Conservation (phyloP, 2,329 filamentous ascomycete genomes). For the Sporothrix humicola region DNA sequence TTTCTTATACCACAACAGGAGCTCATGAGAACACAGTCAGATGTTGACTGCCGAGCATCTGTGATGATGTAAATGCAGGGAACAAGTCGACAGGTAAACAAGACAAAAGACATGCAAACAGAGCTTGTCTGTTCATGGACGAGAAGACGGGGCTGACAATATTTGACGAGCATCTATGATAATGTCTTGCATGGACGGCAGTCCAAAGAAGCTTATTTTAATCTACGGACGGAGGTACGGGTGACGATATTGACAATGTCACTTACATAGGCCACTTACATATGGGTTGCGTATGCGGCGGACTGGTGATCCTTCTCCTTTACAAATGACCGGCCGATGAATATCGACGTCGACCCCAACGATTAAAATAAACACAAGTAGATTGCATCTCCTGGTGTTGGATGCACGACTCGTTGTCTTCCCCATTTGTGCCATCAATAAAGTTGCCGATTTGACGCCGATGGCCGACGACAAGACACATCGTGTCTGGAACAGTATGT, state of each 20-base stretch:
- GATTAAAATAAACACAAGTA: neutral
- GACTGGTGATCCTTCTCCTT: neutral
- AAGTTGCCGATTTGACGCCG: neutral
- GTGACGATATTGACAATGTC: neutral
- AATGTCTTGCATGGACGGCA: no score
- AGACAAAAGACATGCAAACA: no score
- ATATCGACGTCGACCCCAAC: neutral
- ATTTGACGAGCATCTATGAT: no score
- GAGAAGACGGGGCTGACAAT: no score
- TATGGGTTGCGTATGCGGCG: neutral
- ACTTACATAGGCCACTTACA: neutral
- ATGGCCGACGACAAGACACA: slow-evolving; percentile 1
- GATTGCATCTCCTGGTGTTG: neutral
- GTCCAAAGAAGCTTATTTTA: neutral
- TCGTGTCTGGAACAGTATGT: no score
- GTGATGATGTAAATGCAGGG: no score
- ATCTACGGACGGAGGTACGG: neutral
- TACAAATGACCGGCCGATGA: neutral
- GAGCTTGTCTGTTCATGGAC: no score
- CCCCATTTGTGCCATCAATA: no score
- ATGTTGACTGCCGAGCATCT: no score
- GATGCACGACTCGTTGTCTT: neutral
- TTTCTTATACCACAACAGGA: no score
- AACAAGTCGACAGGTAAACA: no score
- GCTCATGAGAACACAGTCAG: no score